Percentiles rank a stretch among this genome's conserved stretches.
phyloP scores from a whole-genome alignment of 768 basidiomycete species.

The Auricularia sp. region DNA sequence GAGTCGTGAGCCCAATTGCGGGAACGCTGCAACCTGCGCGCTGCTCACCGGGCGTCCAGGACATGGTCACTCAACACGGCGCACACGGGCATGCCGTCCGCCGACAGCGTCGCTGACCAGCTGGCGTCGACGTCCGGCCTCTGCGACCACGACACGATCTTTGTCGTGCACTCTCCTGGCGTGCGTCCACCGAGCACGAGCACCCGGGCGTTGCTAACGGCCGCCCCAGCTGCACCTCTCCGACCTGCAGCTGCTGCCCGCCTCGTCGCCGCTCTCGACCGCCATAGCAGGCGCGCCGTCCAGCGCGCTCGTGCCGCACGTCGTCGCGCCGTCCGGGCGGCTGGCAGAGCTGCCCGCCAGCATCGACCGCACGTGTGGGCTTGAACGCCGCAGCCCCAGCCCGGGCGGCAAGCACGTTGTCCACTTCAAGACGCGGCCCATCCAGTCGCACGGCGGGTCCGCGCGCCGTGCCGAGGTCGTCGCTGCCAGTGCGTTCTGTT shows the following conservation, averaged over 20 bases:
- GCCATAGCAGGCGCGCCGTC: conserved; percentile 41
- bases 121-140: conserved; percentile 27
- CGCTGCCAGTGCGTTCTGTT: background rate
- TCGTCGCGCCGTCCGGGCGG: conserved; percentile 23
- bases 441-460: background rate
- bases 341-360: conserved; percentile 29
- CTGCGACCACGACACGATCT: conserved; percentile 55
- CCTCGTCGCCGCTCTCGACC: conserved; percentile 38
- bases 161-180: conserved; percentile 62
- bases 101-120: conserved; percentile 4
- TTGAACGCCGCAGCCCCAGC: background rate
- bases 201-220: background rate
- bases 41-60: conserved; percentile 33
- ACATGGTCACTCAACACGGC: conserved; percentile 13
- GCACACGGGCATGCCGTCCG: conserved; percentile 6
- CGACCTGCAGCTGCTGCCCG: conserved; percentile 54
- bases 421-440: conserved; percentile 18
- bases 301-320: conserved; percentile 53
- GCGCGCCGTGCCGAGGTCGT: background rate
- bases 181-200: conserved; percentile 30
- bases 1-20: conserved; percentile 32
- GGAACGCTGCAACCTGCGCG: conserved; percentile 32
- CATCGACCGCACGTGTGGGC: conserved; percentile 39
- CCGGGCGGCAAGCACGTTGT: conserved; percentile 21
- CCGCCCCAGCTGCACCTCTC: conserved; percentile 54